Base-by-base conservation (phyloP, 2,329 filamentous ascomycete genomes). In the Aspergillus brunneoviolaceus region DNA sequence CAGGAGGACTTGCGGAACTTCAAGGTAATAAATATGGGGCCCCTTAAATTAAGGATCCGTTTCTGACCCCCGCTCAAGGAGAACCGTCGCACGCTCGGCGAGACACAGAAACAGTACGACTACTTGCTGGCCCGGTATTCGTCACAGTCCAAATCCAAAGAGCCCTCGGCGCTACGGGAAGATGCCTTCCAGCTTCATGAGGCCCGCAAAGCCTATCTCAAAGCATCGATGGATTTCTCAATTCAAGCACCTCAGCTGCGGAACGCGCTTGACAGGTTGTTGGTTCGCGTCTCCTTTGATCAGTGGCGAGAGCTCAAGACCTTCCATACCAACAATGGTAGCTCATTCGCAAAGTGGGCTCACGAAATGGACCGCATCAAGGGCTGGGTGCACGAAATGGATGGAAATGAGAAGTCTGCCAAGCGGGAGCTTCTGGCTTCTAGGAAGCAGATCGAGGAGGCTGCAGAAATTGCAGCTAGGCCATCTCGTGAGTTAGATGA, bases 181-280 rank as follows among this genome's bases (percentile, higher is more conserved):
- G 95, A 99, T 76, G 95, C 95, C 0, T 99, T 99, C 70, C 89
- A 95, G 72, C 86, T 98, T 42, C 95, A 96, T 73, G 95, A 98
- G 80, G 90, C 91, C 25, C 87, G 94, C 60, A 96, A 95, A 71
- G 86, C 88, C 33, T 99, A 99, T 74, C 82, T 98, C 49, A 94
- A 92, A 73, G 90, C 93, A 1, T 93, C 91, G 14, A 88, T 99
- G 85, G 95, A 99, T 75, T 98, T 93, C 73, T 96, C 91, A 69
- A 87, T 95, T 65, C 84, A 92, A 66, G 91, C 91, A 1, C 93
- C 95, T 0, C 92, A 97, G 74, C 79, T 98, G 50, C 87, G 95
- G 51, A 87, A 89, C 67, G 87, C 89, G 1, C 83, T 98, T 60
- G 95, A 99, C 75, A 92, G 90, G 77, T 78, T 98, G 35, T 82